These are phyloP conservation scores for Clarireedia sp. DNA, from an alignment of 2,329 filamentous ascomycete genomes.

Conservation along the genomic window DNA sequence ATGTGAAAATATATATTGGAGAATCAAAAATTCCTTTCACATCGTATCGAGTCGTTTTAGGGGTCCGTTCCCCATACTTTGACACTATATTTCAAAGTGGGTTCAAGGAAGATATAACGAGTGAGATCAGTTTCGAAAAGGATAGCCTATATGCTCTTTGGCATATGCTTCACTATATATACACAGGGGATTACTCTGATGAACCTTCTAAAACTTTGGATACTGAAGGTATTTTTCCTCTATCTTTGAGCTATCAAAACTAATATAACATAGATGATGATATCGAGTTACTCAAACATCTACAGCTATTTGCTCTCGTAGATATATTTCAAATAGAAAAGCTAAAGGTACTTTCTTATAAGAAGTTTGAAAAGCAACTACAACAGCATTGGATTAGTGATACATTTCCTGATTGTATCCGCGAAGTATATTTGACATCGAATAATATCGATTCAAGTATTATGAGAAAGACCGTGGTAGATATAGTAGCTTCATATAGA, in stretches of 20 bases:
- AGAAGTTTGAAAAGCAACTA: too few species aligned
- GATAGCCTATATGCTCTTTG: conserved; percentile 16
- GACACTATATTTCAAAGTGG: conserved; percentile 12
- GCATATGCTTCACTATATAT: conserved; percentile 17
- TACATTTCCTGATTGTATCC: too few species aligned
- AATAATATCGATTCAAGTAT: too few species aligned
- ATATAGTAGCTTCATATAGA: too few species aligned
- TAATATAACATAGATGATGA: conserved; percentile 14
- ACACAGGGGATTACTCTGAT: conserved; percentile 17
- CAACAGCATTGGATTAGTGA: too few species aligned
- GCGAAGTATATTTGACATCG: too few species aligned
- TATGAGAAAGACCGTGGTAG: too few species aligned
- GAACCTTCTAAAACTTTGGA: conserved; percentile 10
- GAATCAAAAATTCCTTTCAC: conserved; percentile 12
- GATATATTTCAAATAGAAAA: too few species aligned
- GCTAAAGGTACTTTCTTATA: too few species aligned
- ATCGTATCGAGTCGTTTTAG: conserved; percentile 13
- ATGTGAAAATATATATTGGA: conserved; percentile 14
- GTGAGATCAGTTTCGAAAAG: conserved; percentile 15
- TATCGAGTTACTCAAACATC: not conserved
- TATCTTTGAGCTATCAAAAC: not conserved
- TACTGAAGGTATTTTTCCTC: conserved; percentile 11
- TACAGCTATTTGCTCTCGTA: too few species aligned
- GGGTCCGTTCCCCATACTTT: conserved; percentile 14
- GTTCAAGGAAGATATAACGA: conserved; percentile 17